Evolutionary conservation across 23 red algal species (phyloP).

Genomic region (Cyanidioschyzon merolae): DNA sequence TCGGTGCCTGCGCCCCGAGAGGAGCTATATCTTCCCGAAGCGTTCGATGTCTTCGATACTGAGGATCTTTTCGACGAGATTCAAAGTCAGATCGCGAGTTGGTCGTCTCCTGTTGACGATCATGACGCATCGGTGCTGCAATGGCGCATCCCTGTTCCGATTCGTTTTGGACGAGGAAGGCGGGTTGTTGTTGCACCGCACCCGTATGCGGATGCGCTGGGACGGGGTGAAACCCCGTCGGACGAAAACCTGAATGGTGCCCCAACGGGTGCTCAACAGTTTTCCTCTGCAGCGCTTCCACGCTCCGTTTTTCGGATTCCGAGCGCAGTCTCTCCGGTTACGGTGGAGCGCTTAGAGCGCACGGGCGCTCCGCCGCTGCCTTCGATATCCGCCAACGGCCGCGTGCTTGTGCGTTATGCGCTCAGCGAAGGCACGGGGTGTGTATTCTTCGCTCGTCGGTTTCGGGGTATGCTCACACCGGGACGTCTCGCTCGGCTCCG

Average conservation of each 20-base stretch:
- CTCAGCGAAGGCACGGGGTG: not conserved
- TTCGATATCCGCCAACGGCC: not conserved
- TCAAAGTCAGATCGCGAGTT: not conserved
- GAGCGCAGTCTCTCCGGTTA: not conserved
- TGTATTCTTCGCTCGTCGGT: not conserved
- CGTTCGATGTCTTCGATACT: not conserved
- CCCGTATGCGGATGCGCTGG: not conserved
- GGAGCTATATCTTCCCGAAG: not conserved
- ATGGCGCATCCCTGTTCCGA: constrained; percentile 5
- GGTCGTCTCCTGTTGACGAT: not conserved
- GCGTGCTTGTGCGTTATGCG: not conserved
- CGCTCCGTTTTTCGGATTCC: not conserved
- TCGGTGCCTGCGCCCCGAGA: not conserved
- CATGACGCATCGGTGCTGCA: not conserved
- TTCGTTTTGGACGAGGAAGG: not conserved
- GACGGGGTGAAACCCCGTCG: not conserved
- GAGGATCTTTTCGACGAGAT: not conserved
- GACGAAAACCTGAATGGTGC: not conserved
- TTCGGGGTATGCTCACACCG: not conserved
- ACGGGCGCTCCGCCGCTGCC: not conserved
- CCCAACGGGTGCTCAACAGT: not conserved
- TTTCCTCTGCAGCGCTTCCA: not conserved
- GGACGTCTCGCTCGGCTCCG: not conserved
- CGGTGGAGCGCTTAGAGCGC: not conserved
- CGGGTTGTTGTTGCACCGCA: not conserved